Conservation (phyloP, 2,329 filamentous ascomycete species). For the Gremmenia infestans region DNA sequence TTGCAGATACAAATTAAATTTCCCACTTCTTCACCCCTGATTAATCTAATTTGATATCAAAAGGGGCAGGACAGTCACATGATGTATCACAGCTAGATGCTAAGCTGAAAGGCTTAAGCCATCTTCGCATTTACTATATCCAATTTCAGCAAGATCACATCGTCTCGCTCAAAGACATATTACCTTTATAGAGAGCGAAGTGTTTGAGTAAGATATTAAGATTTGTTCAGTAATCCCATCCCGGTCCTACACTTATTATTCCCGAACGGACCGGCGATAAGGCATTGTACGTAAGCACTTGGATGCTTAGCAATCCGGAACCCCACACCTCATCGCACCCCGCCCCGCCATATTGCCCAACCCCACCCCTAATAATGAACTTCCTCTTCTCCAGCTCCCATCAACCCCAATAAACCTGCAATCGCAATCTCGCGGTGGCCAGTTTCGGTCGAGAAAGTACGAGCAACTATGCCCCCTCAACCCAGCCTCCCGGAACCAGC, state of each 20-base stretch:
- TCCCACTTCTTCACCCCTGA: no score
- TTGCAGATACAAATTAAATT: no score
- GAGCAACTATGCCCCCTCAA: slow-evolving; percentile 25
- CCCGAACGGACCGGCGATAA: not conserved
- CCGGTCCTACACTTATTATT: not conserved
- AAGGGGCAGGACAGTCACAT: no score
- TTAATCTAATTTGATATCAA: no score
- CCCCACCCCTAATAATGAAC: not conserved
- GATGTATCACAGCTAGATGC: no score
- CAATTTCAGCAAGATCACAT: no score
- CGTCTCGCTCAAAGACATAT: not conserved
- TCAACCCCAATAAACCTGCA: not conserved
- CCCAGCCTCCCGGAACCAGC: slow-evolving; percentile 30
- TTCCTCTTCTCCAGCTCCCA: not conserved
- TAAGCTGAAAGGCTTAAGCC: no score
- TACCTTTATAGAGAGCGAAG: not conserved
- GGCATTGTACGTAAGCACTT: not conserved
- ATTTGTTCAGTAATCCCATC: not conserved
- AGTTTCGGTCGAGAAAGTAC: not conserved
- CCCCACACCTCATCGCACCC: not conserved
- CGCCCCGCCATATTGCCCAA: not conserved
- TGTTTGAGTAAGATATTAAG: not conserved
- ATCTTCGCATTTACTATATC: no score
- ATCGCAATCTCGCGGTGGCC: not conserved
- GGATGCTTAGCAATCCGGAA: not conserved